Evolutionary conservation across 1,284 basidiomycete genomes (phyloP), one percentile per base, ranked within the genome.

Genomic region (Pseudozyma tsukubaensis): DNA sequence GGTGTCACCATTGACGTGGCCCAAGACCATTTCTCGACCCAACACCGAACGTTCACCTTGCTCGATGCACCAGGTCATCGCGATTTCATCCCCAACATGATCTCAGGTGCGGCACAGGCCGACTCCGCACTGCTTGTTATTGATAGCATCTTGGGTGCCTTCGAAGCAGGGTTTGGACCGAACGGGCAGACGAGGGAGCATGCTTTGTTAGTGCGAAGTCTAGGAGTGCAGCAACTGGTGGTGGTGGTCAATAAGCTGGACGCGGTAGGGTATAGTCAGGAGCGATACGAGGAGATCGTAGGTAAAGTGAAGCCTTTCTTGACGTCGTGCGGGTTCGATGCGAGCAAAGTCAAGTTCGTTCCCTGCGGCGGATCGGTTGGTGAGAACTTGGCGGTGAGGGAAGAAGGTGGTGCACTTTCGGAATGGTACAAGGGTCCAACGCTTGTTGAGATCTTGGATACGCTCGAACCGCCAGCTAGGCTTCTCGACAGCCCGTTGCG

Each of bases 11-110:
- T 99, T 90, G 97, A 99, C 82, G 92, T 99, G 59, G 95, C 94
- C 0, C 88, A 92, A 57, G 93, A 96, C 79, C 89, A 90, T 32
- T 88, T 99, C 75, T 85, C 88, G 10, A 97, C 94, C 0, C 86
- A 89, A 0, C 89, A 92, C 77, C 89, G 92, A 52, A 89, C 90
- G 61, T 91, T 98, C 73, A 97, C 94, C 1, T 89, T 99, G 19
- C 89, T 99, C 29, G 96, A 99, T 79, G 96, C 97, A 0, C 96
- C 96, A 0, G 96, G 96, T 0, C 96, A 99, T 85, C 92, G 91
- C 73, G 97, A 99, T 81, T 99, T 99, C 79, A 92, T 99, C 60
- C 96, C 97, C 0, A 98, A 98, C 83, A 99, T 99, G 97, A 99
- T 99, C 63, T 96, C 94, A 0, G 96, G 96, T 1, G 96, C 96